A percentile compares a stretch with the other conserved stretches of the same genome.
These are phyloP conservation scores for Candida suzukii DNA, from an alignment of 805 yeast genomes.

Conservation along the genomic window DNA sequence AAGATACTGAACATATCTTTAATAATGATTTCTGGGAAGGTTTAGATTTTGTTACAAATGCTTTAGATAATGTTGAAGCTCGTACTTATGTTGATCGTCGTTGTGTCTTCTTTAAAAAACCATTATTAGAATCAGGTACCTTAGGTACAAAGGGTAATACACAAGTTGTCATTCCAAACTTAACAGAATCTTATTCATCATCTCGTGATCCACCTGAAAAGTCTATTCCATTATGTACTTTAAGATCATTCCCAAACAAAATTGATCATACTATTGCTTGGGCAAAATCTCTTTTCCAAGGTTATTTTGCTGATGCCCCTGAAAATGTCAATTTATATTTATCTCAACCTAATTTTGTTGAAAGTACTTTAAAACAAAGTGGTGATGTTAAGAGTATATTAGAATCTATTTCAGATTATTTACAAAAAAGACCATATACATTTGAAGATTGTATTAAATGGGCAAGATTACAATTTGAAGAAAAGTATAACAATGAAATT, in stretches of 20 bases:
- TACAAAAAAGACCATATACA: conserved; percentile 75
- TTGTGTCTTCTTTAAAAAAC: conserved; percentile 86
- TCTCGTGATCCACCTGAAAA: conserved; percentile 99
- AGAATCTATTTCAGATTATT: conserved; percentile 69
- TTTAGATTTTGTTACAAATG: conserved; percentile 89
- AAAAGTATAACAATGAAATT: conserved; percentile 78
- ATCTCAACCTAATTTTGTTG: conserved; percentile 88
- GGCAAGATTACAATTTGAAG: conserved; percentile 89
- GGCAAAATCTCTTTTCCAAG: conserved; percentile 95
- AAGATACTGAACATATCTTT: conserved; percentile 85
- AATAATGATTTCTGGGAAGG: conserved; percentile 78
- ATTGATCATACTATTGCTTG: conserved; percentile 99
- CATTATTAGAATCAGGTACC: conserved; percentile 93
- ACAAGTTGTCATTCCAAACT: conserved; percentile 87
- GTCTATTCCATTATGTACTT: conserved; percentile 93
- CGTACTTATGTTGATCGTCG: conserved; percentile 96
- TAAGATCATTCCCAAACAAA: conserved; percentile 95
- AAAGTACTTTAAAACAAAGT: conserved; percentile 82
- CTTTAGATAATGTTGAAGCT: conserved; percentile 95
- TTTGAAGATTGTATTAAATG: conserved; percentile 93
- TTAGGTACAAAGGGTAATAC: conserved; percentile 98
- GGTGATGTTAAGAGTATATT: conserved; percentile 86
- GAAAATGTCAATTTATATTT: conserved; percentile 89
- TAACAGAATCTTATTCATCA: conserved; percentile 94
- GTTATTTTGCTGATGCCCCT: conserved; percentile 83